Evolutionary conservation across 441 rosid genomes (phyloP), one percentile per base, ranked within the genome.

Genomic region (Jatropha podagrica): DNA sequence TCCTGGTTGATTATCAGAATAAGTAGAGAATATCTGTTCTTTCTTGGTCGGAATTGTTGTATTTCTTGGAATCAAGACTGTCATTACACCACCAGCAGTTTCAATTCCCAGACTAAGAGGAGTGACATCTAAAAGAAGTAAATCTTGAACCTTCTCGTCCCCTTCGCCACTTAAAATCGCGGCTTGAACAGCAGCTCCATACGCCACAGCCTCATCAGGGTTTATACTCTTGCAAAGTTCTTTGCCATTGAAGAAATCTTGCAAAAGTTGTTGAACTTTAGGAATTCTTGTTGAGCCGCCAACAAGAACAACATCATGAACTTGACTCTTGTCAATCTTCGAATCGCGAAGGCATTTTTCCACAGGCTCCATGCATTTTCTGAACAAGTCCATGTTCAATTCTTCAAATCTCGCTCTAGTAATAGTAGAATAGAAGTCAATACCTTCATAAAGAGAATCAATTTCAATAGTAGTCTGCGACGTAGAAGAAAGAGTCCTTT

Each of bases 241-340:
- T 65, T 83, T 85, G 8, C 88, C 88, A 13, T 87, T 82, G 72
- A 87, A 85, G 69, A 81, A 84, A 51, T 87, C 89, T 59, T 76
- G 86, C 78, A 87, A 54, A 20, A 87, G 81, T 61, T 86, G 86
- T 71, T 87, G 89, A 5, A 87, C 78, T 77, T 84, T 87, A 3
- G 85, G 91, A 49, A 87, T 85, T 70, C 89, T 75, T 9, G 89
- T 84, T 12, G 89, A 85, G 4, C 91, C 91, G 23, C 91, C 91
- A 23, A 87, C 86, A 41, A 85, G 83, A 56, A 87, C 91, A 26
- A 83, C 81, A 44, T 87, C 91, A 13, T 87, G 77, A 64, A 86
- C 79, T 1, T 51, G 83, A 51, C 82, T 75, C 68, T 87, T 85
- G 23, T 87, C 87, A 49, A 85, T 76, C 83, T 84, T 84, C 4